Evolutionary conservation across 2,329 filamentous ascomycete species (phyloP), one percentile per base, ranked within the genome.

Genomic region (Cladosporium sp.): DNA sequence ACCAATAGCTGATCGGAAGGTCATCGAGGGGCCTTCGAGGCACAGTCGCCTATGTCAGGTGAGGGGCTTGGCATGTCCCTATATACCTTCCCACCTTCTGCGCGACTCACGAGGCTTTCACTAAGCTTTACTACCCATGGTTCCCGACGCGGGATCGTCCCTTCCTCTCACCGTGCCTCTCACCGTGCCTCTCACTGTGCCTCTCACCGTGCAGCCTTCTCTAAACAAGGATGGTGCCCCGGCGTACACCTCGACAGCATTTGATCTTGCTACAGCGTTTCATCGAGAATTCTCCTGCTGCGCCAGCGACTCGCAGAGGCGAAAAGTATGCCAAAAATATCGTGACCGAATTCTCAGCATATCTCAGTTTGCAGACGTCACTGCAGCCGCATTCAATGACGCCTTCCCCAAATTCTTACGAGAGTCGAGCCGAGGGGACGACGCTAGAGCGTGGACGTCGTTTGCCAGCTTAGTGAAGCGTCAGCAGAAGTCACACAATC

Each of bases 91-190:
- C 36, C 36, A 38, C 36, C 54, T n/a, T 38, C 28, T 14, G 4
- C 54, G 15, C 54, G 32, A 58, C 54, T 58, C 54, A 58, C 21
- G 28, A 34, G 14, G 34, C 54, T 58, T 58, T 58, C 54, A 26
- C 30, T n/a, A 58, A 24, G 15, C 30, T 34, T 36, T 12, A 38
- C 54, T 15, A 58, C 15, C 30, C 54, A 58, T 58, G 54, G 3
- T 30, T 58, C 30, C 32, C 15, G 54, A 36, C 12, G 54, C 15
- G 54, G 28, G 15, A 10, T 18, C 30, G 18, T 38, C 54, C 15
- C 14, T 58, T n/a, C 28, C 28, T 30, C 28, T 4, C 28, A 30
- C 28, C 28, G 28, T 24, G 24, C 28, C 28, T 30, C 28, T 4
- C 28, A 30, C 28, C 28, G 28, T 24, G 24, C 28, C 28, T 30